These are phyloP conservation scores for Talaromyces adpressus DNA, from an alignment of 495 filamentous ascomycete genomes.

Conservation along the genomic window DNA sequence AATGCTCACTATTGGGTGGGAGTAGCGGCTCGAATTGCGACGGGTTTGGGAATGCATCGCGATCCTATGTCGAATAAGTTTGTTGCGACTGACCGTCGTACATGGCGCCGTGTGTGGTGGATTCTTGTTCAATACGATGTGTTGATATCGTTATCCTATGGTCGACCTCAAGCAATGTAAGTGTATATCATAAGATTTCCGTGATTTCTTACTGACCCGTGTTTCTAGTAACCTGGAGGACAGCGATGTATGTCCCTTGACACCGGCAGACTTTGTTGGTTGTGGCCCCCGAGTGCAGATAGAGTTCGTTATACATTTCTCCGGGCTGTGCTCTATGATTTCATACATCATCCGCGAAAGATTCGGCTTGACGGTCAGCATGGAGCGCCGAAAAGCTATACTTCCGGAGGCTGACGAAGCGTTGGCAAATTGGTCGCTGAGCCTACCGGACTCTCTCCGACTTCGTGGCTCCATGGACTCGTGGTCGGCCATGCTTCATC, in stretches of 20 bases:
- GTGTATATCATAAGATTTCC: slow-evolving; percentile 1
- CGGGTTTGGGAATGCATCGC: slow-evolving; percentile 43
- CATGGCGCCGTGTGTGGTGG: slow-evolving; percentile 43
- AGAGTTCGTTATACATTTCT: slow-evolving; percentile 40
- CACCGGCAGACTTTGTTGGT: slow-evolving; percentile 38
- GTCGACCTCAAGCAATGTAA: slow-evolving; percentile 43
- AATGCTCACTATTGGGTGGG: slow-evolving; percentile 46
- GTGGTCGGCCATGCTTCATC: slow-evolving; percentile 43
- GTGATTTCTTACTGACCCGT: slow-evolving; percentile 2
- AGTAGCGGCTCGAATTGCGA: slow-evolving; percentile 40
- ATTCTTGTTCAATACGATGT: slow-evolving; percentile 44
- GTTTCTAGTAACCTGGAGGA: slow-evolving; percentile 36
- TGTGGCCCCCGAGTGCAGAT: slow-evolving; percentile 34
- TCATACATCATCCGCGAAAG: slow-evolving; percentile 37
- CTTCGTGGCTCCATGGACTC: slow-evolving; percentile 38
- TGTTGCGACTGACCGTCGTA: slow-evolving; percentile 33
- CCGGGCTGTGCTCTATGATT: slow-evolving; percentile 40
- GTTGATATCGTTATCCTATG: slow-evolving; percentile 41
- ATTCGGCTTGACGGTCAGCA: slow-evolving; percentile 30
- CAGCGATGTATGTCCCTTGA: slow-evolving; percentile 39
- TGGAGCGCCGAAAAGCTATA: slow-evolving; percentile 36
- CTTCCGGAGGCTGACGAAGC: slow-evolving; percentile 39
- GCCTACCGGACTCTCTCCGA: slow-evolving; percentile 36
- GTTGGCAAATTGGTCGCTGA: slow-evolving; percentile 39
- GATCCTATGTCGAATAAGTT: slow-evolving; percentile 38